Evolutionary conservation across 176 grass and related monocot species (phyloP).

Genomic region (Secale cereale): DNA sequence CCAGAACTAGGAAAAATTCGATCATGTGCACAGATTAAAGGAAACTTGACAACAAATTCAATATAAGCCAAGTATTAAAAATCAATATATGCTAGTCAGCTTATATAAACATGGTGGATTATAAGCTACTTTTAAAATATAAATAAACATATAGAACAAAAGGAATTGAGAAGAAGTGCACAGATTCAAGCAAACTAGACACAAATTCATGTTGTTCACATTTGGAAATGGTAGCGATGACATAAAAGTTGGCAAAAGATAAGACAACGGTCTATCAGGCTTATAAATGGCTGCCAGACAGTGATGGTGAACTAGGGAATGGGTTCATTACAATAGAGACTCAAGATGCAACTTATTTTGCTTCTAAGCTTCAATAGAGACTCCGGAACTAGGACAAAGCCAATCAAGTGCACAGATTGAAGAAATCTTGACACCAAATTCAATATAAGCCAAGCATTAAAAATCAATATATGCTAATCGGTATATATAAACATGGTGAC

Average conservation of each 20-base stretch:
- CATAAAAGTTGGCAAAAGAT: neutral
- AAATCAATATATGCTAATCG: no score
- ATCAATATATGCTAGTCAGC: no score
- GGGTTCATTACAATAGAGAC: conserved; percentile 20
- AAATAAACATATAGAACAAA: neutral
- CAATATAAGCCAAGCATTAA: no score
- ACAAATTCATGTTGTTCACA: neutral
- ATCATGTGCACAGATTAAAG: neutral
- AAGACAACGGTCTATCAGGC: neutral
- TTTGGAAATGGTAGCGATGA: neutral
- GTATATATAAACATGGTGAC: no score
- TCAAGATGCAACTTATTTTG: conserved; percentile 37
- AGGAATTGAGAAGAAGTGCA: neutral
- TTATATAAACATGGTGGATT: no score
- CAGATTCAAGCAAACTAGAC: neutral
- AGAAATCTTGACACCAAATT: no score
- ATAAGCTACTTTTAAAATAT: neutral
- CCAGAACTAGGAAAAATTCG: neutral
- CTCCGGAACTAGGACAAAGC: neutral
- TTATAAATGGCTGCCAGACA: conserved; percentile 30
- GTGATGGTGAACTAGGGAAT: neutral
- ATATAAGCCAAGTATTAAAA: no score
- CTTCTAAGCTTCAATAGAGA: conserved; percentile 25
- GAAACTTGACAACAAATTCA: neutral
- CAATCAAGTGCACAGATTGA: neutral